A percentile compares a stretch with the other conserved stretches of the same genome.
Evolutionary conservation across 352 stramenopile genomes (phyloP).

Genomic region (Phytopythium delawarense): DNA sequence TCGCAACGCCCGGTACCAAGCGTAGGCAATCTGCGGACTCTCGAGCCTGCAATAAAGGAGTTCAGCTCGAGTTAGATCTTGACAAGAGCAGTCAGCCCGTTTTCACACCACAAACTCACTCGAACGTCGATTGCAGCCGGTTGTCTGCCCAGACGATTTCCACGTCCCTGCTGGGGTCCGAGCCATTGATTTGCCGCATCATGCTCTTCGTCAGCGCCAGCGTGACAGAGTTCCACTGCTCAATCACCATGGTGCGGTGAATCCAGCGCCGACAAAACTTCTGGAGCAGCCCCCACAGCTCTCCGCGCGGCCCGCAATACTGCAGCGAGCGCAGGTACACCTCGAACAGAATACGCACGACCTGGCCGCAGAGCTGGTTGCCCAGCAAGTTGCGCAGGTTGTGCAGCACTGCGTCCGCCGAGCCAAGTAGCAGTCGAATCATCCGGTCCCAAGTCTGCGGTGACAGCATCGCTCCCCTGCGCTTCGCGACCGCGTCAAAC

Average conservation of each 20-base stretch:
- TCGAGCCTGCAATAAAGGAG: conserved; percentile 31
- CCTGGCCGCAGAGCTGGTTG: conserved; percentile 67
- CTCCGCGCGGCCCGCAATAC: conserved; percentile 61
- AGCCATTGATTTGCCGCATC: conserved; percentile 64
- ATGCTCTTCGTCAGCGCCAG: conserved; percentile 69
- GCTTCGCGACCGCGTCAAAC: conserved; percentile 72
- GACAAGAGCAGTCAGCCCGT: neutral
- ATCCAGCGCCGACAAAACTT: conserved; percentile 88
- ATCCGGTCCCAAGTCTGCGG: conserved; percentile 82
- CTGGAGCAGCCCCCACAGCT: conserved; percentile 76
- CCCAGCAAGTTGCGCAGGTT: conserved; percentile 67
- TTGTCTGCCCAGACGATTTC: conserved; percentile 76
- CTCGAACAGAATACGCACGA: conserved; percentile 78
- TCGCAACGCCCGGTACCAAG: conserved; percentile 79
- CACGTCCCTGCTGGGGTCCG: conserved; percentile 49
- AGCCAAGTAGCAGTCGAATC: conserved; percentile 71
- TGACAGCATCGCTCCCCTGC: conserved; percentile 49
- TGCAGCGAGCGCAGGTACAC: conserved; percentile 70
- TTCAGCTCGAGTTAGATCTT: neutral
- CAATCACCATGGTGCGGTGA: conserved; percentile 79
- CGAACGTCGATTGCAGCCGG: conserved; percentile 58
- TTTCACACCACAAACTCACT: conserved; percentile 19
- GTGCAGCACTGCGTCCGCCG: conserved; percentile 74
- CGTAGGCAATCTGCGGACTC: conserved; percentile 67
- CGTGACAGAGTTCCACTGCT: conserved; percentile 82